These are phyloP conservation scores for Scortechinia acanthostroma DNA, from an alignment of 2,329 filamentous ascomycete species.

Conservation along the genomic window DNA sequence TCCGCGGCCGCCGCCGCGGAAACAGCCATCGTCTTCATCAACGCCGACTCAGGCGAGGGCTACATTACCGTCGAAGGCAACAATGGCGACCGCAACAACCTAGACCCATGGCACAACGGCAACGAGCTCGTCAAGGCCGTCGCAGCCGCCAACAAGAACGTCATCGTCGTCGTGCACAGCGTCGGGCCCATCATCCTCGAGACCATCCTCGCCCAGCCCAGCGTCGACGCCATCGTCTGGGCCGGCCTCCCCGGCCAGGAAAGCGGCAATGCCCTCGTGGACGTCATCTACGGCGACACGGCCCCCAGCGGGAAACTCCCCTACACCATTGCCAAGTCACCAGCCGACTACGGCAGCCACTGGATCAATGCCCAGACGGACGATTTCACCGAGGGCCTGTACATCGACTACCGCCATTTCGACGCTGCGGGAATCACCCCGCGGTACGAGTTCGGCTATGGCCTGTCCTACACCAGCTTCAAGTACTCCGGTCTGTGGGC, in stretches of 20 bases:
- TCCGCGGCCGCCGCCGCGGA: too few species aligned
- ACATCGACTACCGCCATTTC: slow-evolving; percentile 76
- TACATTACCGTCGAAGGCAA: slow-evolving; percentile 80
- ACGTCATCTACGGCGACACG: slow-evolving; percentile 75
- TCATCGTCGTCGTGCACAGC: slow-evolving; percentile 84
- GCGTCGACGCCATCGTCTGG: slow-evolving; percentile 78
- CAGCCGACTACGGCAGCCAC: slow-evolving; percentile 68
- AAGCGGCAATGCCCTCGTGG: slow-evolving; percentile 70
- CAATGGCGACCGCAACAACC: slow-evolving; percentile 80
- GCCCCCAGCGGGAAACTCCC: slow-evolving; percentile 73
- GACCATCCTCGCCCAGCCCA: slow-evolving; percentile 68
- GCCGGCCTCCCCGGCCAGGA: slow-evolving; percentile 79
- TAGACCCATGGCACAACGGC: slow-evolving; percentile 80
- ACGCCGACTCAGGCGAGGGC: slow-evolving; percentile 79
- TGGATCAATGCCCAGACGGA: slow-evolving; percentile 59
- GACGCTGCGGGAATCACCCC: slow-evolving; percentile 41
- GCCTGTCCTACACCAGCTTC: slow-evolving; percentile 76
- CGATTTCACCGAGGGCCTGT: slow-evolving; percentile 70
- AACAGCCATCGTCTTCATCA: slow-evolving; percentile 87
- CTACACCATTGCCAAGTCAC: slow-evolving; percentile 71
- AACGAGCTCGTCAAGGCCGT: slow-evolving; percentile 78
- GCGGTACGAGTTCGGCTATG: slow-evolving; percentile 75
- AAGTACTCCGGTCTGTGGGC: slow-evolving; percentile 66
- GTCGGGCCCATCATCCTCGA: slow-evolving; percentile 72
- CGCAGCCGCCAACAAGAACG: slow-evolving; percentile 73